Evolutionary conservation across 768 basidiomycete genomes (phyloP), one percentile per base, ranked within the genome.

Genomic region (Russula olivacea): DNA sequence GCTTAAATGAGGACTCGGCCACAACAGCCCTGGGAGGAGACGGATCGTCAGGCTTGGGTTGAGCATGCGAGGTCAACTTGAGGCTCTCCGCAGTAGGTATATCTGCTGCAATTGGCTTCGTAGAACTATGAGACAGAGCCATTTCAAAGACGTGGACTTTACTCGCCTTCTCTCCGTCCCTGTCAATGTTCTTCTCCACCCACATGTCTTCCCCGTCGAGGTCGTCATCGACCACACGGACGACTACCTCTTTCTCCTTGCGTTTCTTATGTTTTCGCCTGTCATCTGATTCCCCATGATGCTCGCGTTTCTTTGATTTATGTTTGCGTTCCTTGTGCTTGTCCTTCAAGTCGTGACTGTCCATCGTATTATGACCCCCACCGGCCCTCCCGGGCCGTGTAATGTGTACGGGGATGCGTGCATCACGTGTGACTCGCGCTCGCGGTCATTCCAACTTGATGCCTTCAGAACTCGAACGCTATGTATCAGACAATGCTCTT

Each of bases 171-270:
- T 89, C 87, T 19, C 88, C 86, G 57, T 87, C 87, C 76, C 85
- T 81, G 70, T 86, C 85, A 41, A 92, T 84, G 68, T 91, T 90
- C 78, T 91, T 92, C 77, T 93, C 93, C 25, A 86, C 81, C 93
- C 93, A 94, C 76, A 91, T 81, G 59, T 86, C 86, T 19, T 86
- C 84, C 71, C 85, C 86, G 64, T 84, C 77, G 17, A 81, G 79
- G 70, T 93, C 88, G 68, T 93, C 89, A 71, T 91, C 91, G 0
- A 81, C 77, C 38, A 84, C 77, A 9, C 72, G 71, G 30, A 87
- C 73, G 38, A 81, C 79, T 36, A 72, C 49, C 58, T 69, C 65
- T 63, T 73, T 79, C 66, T 70, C 72, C 60, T 68, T 72, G 32
- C 70, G 72, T 55, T 76, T 79, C 61, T 76, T 76, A 58, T 70